phyloP scores from a whole-genome alignment of 176 grass and related monocot genomes.

The Phoenix roebelenii region DNA sequence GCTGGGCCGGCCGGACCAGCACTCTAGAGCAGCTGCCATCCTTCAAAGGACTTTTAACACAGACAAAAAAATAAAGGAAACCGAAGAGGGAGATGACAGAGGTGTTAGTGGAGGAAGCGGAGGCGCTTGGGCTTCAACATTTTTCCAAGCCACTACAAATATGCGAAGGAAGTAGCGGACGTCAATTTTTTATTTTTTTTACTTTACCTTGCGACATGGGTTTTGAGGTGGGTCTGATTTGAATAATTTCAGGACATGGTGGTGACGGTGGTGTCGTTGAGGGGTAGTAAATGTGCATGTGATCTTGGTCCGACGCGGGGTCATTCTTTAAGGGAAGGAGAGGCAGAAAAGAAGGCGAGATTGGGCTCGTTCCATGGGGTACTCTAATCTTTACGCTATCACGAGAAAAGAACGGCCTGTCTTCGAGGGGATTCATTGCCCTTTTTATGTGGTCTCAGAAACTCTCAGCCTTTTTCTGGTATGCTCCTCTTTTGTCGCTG shows the following conservation, averaged over 20 bases:
- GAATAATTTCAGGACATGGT: neutral
- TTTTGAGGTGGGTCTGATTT: neutral
- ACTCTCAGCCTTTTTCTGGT: too few relatives aligned
- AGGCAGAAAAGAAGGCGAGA: neutral
- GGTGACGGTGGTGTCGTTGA: neutral
- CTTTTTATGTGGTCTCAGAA: too few relatives aligned
- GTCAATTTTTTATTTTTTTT: too few relatives aligned
- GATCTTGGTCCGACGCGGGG: conserved; percentile 11
- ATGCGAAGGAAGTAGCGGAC: too few relatives aligned
- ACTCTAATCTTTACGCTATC: conserved; percentile 31
- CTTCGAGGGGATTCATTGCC: too few relatives aligned
- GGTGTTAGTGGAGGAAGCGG: too few relatives aligned
- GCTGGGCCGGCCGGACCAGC: conserved; percentile 95
- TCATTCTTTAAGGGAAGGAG: neutral
- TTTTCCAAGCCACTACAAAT: too few relatives aligned
- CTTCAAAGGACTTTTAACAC: neutral
- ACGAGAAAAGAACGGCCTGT: conserved; percentile 31
- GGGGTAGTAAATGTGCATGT: conserved; percentile 22
- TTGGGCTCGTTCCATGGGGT: too few relatives aligned
- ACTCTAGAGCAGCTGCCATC: conserved; percentile 95
- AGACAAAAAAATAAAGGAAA: neutral
- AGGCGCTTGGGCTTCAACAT: too few relatives aligned
- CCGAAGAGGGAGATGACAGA: too few relatives aligned
- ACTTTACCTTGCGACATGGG: too few relatives aligned
- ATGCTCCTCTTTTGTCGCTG: too few relatives aligned